Percentiles rank a stretch among this genome's conserved stretches.
Conservation (phyloP, 208 protist species). For the Crithidia acanthocephali region DNA sequence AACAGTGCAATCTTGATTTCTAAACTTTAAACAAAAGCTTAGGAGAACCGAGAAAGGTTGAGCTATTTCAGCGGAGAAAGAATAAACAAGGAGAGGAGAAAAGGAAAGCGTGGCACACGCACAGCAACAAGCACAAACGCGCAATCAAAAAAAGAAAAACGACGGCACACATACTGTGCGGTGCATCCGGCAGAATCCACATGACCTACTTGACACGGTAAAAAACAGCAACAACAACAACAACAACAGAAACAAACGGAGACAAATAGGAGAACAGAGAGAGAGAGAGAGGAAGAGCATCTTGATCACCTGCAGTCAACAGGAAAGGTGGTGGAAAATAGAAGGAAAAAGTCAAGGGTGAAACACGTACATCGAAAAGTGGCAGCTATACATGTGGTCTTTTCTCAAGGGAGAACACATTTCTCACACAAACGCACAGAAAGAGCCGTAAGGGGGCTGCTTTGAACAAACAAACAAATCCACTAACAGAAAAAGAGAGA, state of each 20-base stretch:
- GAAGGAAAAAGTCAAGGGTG: not conserved
- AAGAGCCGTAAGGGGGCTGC: not conserved
- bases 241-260: not conserved
- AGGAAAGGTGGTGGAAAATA: not conserved
- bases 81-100: not conserved
- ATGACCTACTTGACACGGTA: too few relatives aligned
- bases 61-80: not conserved
- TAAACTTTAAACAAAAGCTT: too few relatives aligned
- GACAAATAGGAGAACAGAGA: not conserved
- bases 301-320: not conserved
- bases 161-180: too few relatives aligned
- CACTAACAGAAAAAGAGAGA: not conserved
- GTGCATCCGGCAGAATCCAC: too few relatives aligned
- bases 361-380: conserved; percentile 8
- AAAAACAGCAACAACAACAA: conserved; percentile 10
- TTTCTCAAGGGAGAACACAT: not conserved
- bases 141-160: too few relatives aligned
- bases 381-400: not conserved
- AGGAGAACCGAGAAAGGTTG: too few relatives aligned
- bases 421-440: not conserved
- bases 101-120: too few relatives aligned
- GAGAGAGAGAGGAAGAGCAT: not conserved
- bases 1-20: too few relatives aligned
- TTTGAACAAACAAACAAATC: not conserved
- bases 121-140: too few relatives aligned